Conservation (phyloP, 2,329 filamentous ascomycete genomes). For the Trematosphaeria pertusa region DNA sequence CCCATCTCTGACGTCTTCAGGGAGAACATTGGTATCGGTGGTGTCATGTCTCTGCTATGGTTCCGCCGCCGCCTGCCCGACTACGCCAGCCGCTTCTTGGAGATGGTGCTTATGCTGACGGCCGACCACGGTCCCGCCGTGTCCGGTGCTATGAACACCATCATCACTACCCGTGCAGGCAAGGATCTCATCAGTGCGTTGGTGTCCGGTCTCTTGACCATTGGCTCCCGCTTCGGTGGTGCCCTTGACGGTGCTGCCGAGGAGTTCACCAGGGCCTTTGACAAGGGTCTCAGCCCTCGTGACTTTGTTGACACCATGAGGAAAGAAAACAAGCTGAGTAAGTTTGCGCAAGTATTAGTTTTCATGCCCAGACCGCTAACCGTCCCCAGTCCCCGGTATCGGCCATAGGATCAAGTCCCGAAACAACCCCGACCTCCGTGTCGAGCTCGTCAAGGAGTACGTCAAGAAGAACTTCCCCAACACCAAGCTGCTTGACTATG, state of each 20-base stretch:
- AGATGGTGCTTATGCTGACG: constrained; percentile 99
- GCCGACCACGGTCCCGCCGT: constrained; percentile 98
- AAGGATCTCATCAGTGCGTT: constrained; percentile 97
- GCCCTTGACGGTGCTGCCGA: constrained; percentile 96
- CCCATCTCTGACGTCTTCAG: constrained; percentile 99
- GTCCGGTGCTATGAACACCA: constrained; percentile 99
- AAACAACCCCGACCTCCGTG: constrained; percentile 99
- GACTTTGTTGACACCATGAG: constrained; percentile 99
- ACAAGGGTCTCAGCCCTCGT: constrained; percentile 97
- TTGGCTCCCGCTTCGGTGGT: constrained; percentile 97
- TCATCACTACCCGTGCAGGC: constrained; percentile 98
- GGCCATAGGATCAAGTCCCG: constrained; percentile 99
- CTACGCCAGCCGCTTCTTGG: constrained; percentile 98
- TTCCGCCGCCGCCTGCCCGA: constrained; percentile 96
- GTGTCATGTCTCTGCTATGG: constrained; percentile 99
- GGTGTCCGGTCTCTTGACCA: constrained; percentile 95
- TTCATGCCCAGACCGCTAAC: constrained; percentile 31
- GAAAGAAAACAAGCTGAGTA: constrained; percentile 99
- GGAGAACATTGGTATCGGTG: constrained; percentile 98
- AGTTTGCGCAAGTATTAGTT: no score
- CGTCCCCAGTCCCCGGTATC: constrained; percentile 79
- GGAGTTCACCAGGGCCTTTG: constrained; percentile 97
- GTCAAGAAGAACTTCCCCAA: constrained; percentile 96
- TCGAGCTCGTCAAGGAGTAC: constrained; percentile 99
- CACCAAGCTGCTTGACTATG: constrained; percentile 98